Evolutionary conservation across 441 rosid species (phyloP).

Genomic region (Bocquillonia castaneifolia): DNA sequence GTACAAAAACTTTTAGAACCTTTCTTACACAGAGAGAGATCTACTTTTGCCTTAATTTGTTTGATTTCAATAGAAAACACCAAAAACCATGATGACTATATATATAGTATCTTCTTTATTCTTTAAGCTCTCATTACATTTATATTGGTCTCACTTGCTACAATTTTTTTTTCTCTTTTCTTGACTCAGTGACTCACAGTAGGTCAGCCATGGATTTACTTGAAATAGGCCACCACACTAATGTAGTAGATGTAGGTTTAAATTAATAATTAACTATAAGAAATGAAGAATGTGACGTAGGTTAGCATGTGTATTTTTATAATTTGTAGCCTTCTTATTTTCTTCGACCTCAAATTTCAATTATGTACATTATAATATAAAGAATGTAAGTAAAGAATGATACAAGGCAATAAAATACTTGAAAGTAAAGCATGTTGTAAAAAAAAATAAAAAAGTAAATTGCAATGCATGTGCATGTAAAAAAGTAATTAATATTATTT

Average conservation of each 20-base stretch:
- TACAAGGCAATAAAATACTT: background rate
- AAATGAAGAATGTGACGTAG: constrained; percentile 32
- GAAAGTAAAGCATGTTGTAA: background rate
- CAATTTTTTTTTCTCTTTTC: background rate
- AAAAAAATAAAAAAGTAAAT: background rate
- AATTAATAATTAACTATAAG: background rate
- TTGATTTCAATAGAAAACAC: constrained; percentile 42
- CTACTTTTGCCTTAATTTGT: constrained; percentile 25
- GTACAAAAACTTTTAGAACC: constrained; percentile 36
- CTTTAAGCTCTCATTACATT: constrained; percentile 17
- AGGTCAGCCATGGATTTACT: constrained; percentile 32
- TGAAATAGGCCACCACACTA: constrained; percentile 28
- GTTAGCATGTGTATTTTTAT: constrained; percentile 26
- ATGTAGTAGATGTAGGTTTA: background rate
- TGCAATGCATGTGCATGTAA: constrained; percentile 14
- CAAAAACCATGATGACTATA: constrained; percentile 31
- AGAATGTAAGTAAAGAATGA: constrained; percentile 13
- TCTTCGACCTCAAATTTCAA: constrained; percentile 31
- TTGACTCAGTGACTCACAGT: constrained; percentile 22
- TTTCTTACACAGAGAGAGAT: constrained; percentile 45
- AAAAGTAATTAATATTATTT: too few relatives aligned
- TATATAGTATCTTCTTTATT: background rate
- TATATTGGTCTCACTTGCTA: constrained; percentile 13
- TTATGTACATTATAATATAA: background rate
- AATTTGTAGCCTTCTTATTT: background rate